phyloP scores from a whole-genome alignment of 352 stramenopile genomes.

The Pythium periplocum region DNA sequence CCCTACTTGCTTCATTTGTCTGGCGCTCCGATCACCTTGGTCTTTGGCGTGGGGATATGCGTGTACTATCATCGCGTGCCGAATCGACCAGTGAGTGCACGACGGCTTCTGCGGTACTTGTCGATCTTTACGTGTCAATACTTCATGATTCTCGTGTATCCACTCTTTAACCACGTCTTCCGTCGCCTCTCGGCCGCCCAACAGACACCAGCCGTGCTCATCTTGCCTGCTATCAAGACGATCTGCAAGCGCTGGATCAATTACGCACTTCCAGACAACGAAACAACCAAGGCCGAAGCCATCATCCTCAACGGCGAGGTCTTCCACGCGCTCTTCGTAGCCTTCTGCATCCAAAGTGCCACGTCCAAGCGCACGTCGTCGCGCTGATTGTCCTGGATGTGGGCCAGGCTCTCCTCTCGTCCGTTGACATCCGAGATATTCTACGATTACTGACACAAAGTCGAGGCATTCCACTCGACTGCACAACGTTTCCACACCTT shows the following conservation, averaged over 20 bases:
- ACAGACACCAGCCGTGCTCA: slow-evolving; percentile 27
- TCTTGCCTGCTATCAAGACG: slow-evolving; percentile 39
- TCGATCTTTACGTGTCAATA: slow-evolving; percentile 10
- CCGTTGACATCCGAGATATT: too few relatives aligned
- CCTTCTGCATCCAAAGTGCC: slow-evolving; percentile 25
- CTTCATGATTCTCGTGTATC: slow-evolving; percentile 25
- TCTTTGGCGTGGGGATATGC: not conserved
- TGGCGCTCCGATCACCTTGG: not conserved
- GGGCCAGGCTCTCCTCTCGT: too few relatives aligned
- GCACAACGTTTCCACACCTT: too few relatives aligned
- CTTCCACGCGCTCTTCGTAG: slow-evolving; percentile 43
- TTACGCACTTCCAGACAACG: slow-evolving; percentile 10
- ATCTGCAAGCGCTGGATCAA: slow-evolving; percentile 32
- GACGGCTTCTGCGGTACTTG: slow-evolving; percentile 5
- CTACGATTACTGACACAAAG: too few relatives aligned
- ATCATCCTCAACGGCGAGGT: slow-evolving; percentile 52
- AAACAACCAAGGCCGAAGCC: slow-evolving; percentile 31
- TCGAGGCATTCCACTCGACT: too few relatives aligned
- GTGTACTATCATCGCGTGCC: not conserved
- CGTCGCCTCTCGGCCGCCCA: slow-evolving; percentile 12
- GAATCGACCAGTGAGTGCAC: not conserved
- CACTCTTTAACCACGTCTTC: slow-evolving; percentile 35
- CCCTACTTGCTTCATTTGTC: not conserved
- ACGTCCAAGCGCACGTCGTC: too few relatives aligned
- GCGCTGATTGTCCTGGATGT: too few relatives aligned